phyloP scores from a whole-genome alignment of 495 filamentous ascomycete genomes.

The Platismatia glauca region DNA sequence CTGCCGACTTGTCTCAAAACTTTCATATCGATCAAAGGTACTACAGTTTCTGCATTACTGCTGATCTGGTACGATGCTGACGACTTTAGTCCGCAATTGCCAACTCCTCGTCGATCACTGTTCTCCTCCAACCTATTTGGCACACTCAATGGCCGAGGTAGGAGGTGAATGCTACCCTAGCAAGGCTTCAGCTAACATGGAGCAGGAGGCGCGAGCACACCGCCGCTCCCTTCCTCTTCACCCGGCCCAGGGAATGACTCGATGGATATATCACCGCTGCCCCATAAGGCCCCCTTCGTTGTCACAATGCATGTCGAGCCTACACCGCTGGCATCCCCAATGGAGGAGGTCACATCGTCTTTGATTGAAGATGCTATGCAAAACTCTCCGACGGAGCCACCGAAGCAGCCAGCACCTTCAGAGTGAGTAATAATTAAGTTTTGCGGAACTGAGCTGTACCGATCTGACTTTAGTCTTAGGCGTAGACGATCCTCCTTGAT shows the following conservation, averaged over 20 bases:
- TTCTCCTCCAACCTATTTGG: conserved; percentile 75
- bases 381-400: conserved; percentile 34
- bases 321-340: conserved; percentile 48
- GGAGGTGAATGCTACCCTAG: neutral
- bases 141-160: conserved; percentile 62
- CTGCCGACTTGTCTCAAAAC: conserved; percentile 91
- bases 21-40: conserved; percentile 91
- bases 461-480: conserved; percentile 28
- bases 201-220: conserved; percentile 68
- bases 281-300: conserved; percentile 71
- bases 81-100: conserved; percentile 68
- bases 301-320: conserved; percentile 53
- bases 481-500: conserved; percentile 51
- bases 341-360: conserved; percentile 37
- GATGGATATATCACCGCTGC: conserved; percentile 93
- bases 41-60: conserved; percentile 20
- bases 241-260: conserved; percentile 63
- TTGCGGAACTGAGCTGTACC: neutral
- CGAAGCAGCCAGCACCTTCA: conserved; percentile 11
- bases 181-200: conserved; percentile 23
- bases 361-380: conserved; percentile 18
- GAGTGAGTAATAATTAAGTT: conserved; percentile 19
- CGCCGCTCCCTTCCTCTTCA: conserved; percentile 74
- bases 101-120: conserved; percentile 84
- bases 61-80: conserved; percentile 21